Percentiles rank a stretch among this genome's conserved stretches.
phyloP scores from a whole-genome alignment of 1,139 yeast genomes.

The Suhomyces atakaporum region DNA sequence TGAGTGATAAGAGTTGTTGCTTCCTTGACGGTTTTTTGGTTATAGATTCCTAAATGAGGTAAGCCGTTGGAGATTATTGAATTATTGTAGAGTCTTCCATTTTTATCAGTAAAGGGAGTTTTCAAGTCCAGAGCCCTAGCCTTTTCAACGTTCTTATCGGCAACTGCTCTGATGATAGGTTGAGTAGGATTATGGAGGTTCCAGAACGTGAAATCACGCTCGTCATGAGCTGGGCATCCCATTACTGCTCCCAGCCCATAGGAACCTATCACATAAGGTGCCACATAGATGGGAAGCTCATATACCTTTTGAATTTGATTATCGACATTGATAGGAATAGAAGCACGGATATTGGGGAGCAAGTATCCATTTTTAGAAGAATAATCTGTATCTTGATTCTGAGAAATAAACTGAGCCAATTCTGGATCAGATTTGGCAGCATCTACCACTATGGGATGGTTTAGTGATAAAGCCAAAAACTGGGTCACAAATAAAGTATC shows the following conservation, averaged over 20 bases:
- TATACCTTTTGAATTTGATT: constrained; percentile 19
- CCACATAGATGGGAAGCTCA: constrained; percentile 74
- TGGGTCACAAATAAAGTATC: constrained; percentile 86
- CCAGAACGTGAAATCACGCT: constrained; percentile 84
- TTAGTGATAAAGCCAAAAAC: constrained; percentile 72
- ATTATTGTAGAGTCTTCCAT: constrained; percentile 53
- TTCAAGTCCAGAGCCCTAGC: neutral
- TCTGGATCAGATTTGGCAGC: constrained; percentile 36
- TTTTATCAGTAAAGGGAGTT: constrained; percentile 50
- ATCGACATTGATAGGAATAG: constrained; percentile 58
- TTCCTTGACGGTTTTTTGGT: constrained; percentile 49
- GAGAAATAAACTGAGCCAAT: constrained; percentile 49
- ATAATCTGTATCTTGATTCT: constrained; percentile 34
- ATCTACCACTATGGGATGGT: constrained; percentile 60
- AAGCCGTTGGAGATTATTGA: constrained; percentile 29
- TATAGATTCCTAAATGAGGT: constrained; percentile 46
- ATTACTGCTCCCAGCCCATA: constrained; percentile 94
- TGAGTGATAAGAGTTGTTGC: constrained; percentile 56
- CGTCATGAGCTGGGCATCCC: constrained; percentile 97
- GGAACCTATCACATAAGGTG: constrained; percentile 82
- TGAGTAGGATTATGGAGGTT: constrained; percentile 51
- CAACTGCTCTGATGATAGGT: constrained; percentile 47
- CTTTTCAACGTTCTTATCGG: constrained; percentile 17
- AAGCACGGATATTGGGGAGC: constrained; percentile 47
- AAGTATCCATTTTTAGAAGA: constrained; percentile 67